Percentiles rank a stretch among this genome's conserved stretches.
Conservation (phyloP, 1,284 basidiomycete species). For the Agroathelia rolfsii region DNA sequence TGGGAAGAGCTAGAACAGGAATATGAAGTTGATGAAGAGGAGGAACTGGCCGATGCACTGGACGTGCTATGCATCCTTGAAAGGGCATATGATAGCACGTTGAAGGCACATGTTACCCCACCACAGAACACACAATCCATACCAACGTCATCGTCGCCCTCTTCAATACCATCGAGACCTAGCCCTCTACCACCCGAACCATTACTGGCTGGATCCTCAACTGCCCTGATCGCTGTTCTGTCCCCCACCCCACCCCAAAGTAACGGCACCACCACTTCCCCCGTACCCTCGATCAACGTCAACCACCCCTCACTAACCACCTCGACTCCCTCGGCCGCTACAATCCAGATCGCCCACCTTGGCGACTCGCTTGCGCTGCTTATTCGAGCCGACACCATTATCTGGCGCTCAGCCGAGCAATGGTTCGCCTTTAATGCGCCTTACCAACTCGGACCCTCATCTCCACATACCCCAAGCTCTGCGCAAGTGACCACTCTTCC, state of each 20-base stretch:
- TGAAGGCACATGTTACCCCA: constrained; percentile 45
- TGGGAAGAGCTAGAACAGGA: constrained; percentile 27
- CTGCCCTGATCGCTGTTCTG: constrained; percentile 57
- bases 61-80: constrained; percentile 60
- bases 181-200: constrained; percentile 18
- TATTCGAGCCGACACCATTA: constrained; percentile 67
- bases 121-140: constrained; percentile 8
- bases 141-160: constrained; percentile 7
- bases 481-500: constrained; percentile 70
- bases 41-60: constrained; percentile 55
- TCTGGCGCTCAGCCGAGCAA: constrained; percentile 89
- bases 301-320: constrained; percentile 7
- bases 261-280: constrained; percentile 35
- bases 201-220: constrained; percentile 54
- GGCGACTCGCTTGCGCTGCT: constrained; percentile 90
- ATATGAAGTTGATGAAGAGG: constrained; percentile 42
- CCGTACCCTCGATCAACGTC: constrained; percentile 1
- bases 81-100: constrained; percentile 52
- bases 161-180: constrained; percentile 6
- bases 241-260: constrained; percentile 36
- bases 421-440: constrained; percentile 94
- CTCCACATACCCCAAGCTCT: constrained; percentile 46
- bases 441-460: constrained; percentile 76
- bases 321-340: constrained; percentile 5
- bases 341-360: constrained; percentile 79